Evolutionary conservation across 164 flowering plant genomes (phyloP).

Genomic region (Dillenia turbinata): DNA sequence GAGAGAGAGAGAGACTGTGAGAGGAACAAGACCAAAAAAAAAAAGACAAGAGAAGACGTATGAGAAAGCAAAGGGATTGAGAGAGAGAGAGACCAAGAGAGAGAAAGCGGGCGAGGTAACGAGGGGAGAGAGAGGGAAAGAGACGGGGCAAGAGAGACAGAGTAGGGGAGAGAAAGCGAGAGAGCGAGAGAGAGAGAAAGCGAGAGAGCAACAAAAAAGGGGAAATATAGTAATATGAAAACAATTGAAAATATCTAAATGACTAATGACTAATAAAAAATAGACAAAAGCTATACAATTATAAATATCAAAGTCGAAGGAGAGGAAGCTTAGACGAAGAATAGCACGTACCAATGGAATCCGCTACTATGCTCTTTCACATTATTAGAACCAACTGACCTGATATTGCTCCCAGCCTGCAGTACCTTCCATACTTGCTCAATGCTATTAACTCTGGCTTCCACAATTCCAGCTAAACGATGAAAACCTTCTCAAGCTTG

Average conservation of each 20-base stretch:
- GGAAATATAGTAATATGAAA: slow-evolving; percentile 52
- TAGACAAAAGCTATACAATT: background rate
- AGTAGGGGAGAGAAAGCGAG: no score
- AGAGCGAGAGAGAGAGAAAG: no score
- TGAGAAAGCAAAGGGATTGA: no score
- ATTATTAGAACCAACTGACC: slow-evolving; percentile 84
- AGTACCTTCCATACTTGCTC: slow-evolving; percentile 80
- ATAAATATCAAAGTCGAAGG: background rate
- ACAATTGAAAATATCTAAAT: background rate
- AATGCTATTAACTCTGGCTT: slow-evolving; percentile 65
- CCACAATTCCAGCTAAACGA: slow-evolving; percentile 80
- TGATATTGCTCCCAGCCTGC: slow-evolving; percentile 76
- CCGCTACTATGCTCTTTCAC: slow-evolving; percentile 90
- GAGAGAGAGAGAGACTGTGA: no score
- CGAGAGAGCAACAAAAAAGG: no score
- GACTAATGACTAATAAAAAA: background rate
- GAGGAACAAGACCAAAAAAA: no score
- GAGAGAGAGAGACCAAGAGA: no score
- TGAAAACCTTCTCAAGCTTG: slow-evolving; percentile 79
- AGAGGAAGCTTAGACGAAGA: background rate
- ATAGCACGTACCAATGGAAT: slow-evolving; percentile 64
- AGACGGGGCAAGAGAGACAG: no score
- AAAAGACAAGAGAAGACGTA: no score
- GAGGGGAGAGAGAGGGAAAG: no score
- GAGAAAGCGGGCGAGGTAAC: no score